phyloP scores from a whole-genome alignment of 2,329 filamentous ascomycete genomes.

The Trichoderma sp. region DNA sequence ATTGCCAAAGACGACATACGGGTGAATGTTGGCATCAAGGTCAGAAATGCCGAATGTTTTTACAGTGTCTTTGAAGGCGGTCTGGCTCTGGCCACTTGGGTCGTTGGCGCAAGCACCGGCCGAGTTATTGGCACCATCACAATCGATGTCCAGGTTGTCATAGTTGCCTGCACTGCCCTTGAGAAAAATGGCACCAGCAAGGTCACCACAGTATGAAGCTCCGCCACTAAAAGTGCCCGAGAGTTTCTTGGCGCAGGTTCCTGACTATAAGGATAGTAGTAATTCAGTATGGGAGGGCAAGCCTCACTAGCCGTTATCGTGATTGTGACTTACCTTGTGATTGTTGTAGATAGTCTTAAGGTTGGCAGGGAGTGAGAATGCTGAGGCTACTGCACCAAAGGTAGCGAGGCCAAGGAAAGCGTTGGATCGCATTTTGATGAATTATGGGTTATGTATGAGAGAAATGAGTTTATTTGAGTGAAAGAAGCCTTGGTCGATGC shows the following conservation, averaged over 20 bases:
- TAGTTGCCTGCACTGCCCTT: conserved; percentile 27
- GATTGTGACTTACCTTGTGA: conserved; percentile 7
- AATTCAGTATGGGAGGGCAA: background rate
- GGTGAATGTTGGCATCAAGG: conserved; percentile 18
- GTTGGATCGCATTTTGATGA: conserved; percentile 13
- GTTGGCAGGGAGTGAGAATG: conserved; percentile 20
- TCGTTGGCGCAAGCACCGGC: conserved; percentile 18
- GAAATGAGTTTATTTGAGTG: background rate
- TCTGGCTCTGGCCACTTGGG: conserved; percentile 17
- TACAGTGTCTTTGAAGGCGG: conserved; percentile 18
- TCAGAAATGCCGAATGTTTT: conserved; percentile 14
- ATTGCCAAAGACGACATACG: conserved; percentile 20
- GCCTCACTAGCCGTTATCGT: background rate
- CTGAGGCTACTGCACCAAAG: conserved; percentile 21
- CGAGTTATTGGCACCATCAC: conserved; percentile 19
- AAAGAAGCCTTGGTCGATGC: background rate
- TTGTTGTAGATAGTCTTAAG: conserved; percentile 21
- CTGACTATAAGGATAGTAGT: conserved; percentile 30
- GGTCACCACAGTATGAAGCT: conserved; percentile 29
- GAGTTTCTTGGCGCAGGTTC: conserved; percentile 26
- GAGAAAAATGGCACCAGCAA: conserved; percentile 33
- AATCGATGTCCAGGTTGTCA: conserved; percentile 20
- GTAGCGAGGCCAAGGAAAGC: conserved; percentile 13
- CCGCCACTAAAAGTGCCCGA: conserved; percentile 20
- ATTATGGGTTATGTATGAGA: background rate